Evolutionary conservation across 2,329 filamentous ascomycete species (phyloP).

Genomic region (Alternaria tenuissima): DNA sequence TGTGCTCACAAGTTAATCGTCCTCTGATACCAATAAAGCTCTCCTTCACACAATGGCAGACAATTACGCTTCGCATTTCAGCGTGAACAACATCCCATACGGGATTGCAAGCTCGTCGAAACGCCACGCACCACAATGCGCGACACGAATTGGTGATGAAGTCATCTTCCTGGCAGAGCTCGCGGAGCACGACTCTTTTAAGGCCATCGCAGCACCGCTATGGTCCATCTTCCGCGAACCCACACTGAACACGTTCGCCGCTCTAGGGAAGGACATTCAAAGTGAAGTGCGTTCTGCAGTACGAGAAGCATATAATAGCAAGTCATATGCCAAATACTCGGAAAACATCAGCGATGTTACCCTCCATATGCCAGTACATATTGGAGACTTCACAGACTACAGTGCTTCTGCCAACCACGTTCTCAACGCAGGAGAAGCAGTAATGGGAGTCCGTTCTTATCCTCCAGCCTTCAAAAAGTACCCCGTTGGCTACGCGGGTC

Average conservation of each 20-base stretch:
- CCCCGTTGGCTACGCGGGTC: conserved; percentile 63
- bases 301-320: conserved; percentile 45
- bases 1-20: neutral
- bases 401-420: conserved; percentile 63
- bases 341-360: conserved; percentile 53
- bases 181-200: conserved; percentile 41
- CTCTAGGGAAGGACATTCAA: conserved; percentile 53
- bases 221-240: conserved; percentile 41
- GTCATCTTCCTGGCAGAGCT: conserved; percentile 63
- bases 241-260: conserved; percentile 60
- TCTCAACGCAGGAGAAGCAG: conserved; percentile 57
- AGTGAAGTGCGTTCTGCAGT: conserved; percentile 54
- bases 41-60: conserved; percentile 26
- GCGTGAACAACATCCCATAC: conserved; percentile 44
- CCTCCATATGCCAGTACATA: conserved; percentile 64
- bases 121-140: conserved; percentile 52
- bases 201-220: conserved; percentile 26
- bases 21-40: neutral
- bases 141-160: conserved; percentile 60
- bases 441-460: conserved; percentile 30
- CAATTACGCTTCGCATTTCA: conserved; percentile 38
- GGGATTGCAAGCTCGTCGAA: conserved; percentile 39
- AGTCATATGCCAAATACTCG: conserved; percentile 8
- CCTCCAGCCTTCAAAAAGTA: conserved; percentile 42
- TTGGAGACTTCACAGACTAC: conserved; percentile 67